Percentiles rank a stretch among this genome's conserved stretches.
Evolutionary conservation across 164 flowering plant genomes (phyloP).

Genomic region (Piper betle): DNA sequence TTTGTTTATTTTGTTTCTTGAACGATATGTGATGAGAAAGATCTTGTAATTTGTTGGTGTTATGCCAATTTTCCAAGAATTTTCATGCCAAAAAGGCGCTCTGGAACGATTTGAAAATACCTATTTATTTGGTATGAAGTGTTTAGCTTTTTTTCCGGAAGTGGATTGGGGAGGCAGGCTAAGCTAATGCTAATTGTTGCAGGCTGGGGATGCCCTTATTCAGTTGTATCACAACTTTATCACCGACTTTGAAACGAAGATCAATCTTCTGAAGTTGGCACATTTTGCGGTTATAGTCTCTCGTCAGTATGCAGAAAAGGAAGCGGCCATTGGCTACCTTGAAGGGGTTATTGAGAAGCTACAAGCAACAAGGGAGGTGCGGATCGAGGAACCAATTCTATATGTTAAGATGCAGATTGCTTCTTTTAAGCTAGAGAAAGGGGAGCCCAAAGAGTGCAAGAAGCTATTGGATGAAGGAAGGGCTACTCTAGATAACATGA

Average conservation of each 20-base stretch:
- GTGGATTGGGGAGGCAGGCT: no score
- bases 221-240: slow-evolving; percentile 89
- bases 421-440: slow-evolving; percentile 51
- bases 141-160: no score
- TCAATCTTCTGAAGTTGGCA: slow-evolving; percentile 95
- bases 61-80: no score
- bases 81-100: no score
- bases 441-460: slow-evolving; percentile 79
- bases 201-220: slow-evolving; percentile 93
- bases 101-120: no score
- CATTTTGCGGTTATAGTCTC: slow-evolving; percentile 92
- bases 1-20: no score
- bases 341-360: slow-evolving; percentile 83
- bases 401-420: slow-evolving; percentile 88
- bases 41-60: no score
- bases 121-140: no score
- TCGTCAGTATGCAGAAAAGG: slow-evolving; percentile 71
- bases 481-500: slow-evolving; percentile 82
- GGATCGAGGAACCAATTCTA: slow-evolving; percentile 77
- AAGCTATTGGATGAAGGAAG: slow-evolving; percentile 83
- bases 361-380: slow-evolving; percentile 50
- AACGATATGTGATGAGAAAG: no score
- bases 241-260: slow-evolving; percentile 89
- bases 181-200: slow-evolving; percentile 15
- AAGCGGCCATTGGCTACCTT: slow-evolving; percentile 80